phyloP scores from a whole-genome alignment of 2,329 filamentous ascomycete species.

The Clarireedia monteithiana region DNA sequence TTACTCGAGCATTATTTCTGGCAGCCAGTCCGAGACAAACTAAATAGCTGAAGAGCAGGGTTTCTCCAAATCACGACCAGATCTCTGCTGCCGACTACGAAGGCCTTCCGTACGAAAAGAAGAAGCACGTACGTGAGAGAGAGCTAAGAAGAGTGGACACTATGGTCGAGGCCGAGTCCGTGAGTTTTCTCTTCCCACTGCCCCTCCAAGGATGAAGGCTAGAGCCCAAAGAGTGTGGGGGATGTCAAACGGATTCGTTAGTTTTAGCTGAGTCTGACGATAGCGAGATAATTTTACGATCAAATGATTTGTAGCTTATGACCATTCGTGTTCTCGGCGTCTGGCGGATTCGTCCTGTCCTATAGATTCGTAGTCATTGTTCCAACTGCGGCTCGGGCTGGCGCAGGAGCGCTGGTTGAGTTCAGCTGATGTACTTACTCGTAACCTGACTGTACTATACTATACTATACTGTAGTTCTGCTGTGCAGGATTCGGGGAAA shows the following conservation, averaged over 20 bases:
- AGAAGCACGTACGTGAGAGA: slow-evolving; percentile 3
- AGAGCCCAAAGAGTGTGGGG: slow-evolving; percentile 3
- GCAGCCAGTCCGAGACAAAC: not conserved
- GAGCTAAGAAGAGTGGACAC: slow-evolving; percentile 12
- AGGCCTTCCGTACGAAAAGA: not conserved
- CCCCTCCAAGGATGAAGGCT: not conserved
- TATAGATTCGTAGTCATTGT: no score
- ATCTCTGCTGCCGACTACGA: not conserved
- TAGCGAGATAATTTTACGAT: no score
- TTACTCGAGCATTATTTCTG: not conserved
- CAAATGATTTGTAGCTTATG: no score
- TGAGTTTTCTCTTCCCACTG: not conserved
- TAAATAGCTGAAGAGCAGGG: not conserved
- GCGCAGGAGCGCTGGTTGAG: no score
- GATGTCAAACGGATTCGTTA: not conserved
- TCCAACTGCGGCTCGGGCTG: no score
- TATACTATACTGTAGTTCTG: no score
- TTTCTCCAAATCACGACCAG: not conserved
- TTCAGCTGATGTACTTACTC: no score
- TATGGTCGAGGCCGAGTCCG: slow-evolving; percentile 11
- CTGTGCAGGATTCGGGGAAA: no score
- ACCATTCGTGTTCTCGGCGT: no score
- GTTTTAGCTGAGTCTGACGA: no score
- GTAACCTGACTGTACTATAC: no score
- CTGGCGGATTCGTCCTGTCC: no score